A percentile compares a stretch with the other conserved stretches of the same genome.
These are phyloP conservation scores for Leccinum longicurvipes DNA, from an alignment of 768 basidiomycete species.

Conservation along the genomic window DNA sequence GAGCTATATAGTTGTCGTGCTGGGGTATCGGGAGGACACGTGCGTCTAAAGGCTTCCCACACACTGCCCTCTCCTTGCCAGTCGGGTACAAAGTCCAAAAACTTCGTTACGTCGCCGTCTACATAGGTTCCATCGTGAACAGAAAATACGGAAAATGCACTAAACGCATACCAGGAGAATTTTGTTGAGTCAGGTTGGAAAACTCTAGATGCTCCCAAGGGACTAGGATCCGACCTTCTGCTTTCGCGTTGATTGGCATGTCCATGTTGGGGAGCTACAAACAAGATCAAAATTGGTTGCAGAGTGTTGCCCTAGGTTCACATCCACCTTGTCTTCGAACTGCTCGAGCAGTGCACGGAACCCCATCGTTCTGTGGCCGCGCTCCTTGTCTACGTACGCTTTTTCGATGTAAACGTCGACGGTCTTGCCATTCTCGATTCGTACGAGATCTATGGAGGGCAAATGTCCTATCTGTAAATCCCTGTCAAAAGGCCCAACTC, in stretches of 20 bases:
- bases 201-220: conserved; percentile 84
- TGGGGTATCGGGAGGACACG: conserved; percentile 73
- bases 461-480: conserved; percentile 62
- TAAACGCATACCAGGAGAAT: conserved; percentile 29
- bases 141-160: background rate
- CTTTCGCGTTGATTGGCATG: conserved; percentile 88
- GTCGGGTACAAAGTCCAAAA: conserved; percentile 73
- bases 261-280: conserved; percentile 88
- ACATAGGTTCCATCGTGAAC: background rate
- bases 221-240: conserved; percentile 90
- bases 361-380: conserved; percentile 73
- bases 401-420: conserved; percentile 56
- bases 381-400: conserved; percentile 58
- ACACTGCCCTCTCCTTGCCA: conserved; percentile 83
- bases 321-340: conserved; percentile 60
- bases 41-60: conserved; percentile 95
- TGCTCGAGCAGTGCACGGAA: conserved; percentile 73
- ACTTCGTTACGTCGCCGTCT: conserved; percentile 53
- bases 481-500: background rate
- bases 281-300: background rate
- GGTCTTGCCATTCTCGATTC: conserved; percentile 63
- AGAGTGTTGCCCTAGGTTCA: background rate
- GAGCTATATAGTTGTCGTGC: conserved; percentile 85
- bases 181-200: conserved; percentile 61
- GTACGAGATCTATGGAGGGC: conserved; percentile 84